Evolutionary conservation across 176 grass and related monocot species (phyloP).

Genomic region (Pontederia crassipes): DNA sequence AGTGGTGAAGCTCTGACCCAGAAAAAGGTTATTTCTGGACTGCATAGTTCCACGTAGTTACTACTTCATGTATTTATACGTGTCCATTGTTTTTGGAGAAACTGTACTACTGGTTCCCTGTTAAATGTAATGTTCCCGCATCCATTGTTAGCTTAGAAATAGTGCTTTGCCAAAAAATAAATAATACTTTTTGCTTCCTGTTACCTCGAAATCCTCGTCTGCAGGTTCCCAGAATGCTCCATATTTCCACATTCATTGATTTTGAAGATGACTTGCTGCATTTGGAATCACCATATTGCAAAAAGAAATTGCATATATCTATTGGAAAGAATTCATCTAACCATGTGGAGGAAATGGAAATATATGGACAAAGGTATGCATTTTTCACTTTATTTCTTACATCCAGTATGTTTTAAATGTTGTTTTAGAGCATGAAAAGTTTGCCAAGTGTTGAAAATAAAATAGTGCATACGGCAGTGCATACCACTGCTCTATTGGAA

Average conservation of each 20-base stretch:
- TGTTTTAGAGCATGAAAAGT: neutral
- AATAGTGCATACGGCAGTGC: too few species aligned
- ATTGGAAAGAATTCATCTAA: slow-evolving; percentile 37
- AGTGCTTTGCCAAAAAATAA: too few species aligned
- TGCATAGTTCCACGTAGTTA: neutral
- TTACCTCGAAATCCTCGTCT: neutral
- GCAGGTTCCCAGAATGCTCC: slow-evolving; percentile 79
- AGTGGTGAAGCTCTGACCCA: slow-evolving; percentile 81
- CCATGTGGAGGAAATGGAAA: slow-evolving; percentile 52
- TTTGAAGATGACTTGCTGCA: slow-evolving; percentile 45
- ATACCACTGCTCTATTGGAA: too few species aligned
- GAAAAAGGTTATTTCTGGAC: slow-evolving; percentile 51
- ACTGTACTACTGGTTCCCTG: too few species aligned
- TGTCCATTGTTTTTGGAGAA: too few species aligned
- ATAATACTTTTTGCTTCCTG: too few species aligned
- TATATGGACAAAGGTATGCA: slow-evolving; percentile 76
- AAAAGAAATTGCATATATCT: slow-evolving; percentile 68
- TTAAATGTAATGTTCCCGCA: too few species aligned
- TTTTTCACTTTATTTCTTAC: neutral
- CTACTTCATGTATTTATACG: neutral
- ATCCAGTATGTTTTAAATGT: neutral
- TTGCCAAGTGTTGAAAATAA: too few species aligned
- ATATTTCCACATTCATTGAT: slow-evolving; percentile 56
- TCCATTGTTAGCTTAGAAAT: too few species aligned
- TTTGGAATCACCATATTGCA: slow-evolving; percentile 46